These are phyloP conservation scores for Dipodascopsis tothii DNA, from an alignment of 805 yeast species.

Conservation along the genomic window DNA sequence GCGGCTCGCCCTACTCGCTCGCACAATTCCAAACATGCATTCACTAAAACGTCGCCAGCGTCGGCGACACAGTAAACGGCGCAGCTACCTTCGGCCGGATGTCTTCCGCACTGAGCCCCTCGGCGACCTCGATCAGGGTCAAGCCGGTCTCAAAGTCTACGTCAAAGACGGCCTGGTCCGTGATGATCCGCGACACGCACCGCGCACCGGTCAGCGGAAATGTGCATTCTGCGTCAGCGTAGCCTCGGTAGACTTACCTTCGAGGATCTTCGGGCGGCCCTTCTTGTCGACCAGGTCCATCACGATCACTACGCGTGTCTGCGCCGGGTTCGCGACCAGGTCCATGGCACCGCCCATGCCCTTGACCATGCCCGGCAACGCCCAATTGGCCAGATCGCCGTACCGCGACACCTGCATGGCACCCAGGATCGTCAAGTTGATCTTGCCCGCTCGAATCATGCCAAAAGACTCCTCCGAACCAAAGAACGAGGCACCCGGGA, in stretches of 20 bases:
- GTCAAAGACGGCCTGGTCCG: slow-evolving; percentile 47
- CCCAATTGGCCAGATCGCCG: slow-evolving; percentile 50
- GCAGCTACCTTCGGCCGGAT: slow-evolving; percentile 38
- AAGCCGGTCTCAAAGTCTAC: slow-evolving; percentile 36
- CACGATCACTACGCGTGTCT: too few relatives aligned
- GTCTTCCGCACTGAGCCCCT: slow-evolving; percentile 37
- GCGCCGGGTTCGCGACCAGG: too few relatives aligned
- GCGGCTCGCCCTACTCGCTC: too few relatives aligned
- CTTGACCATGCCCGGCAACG: slow-evolving; percentile 43
- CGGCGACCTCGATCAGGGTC: slow-evolving; percentile 38
- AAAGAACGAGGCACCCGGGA: slow-evolving; percentile 42
- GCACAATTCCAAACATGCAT: too few relatives aligned
- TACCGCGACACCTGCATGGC: slow-evolving; percentile 45
- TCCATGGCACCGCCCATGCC: slow-evolving; percentile 56
- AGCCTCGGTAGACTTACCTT: slow-evolving; percentile 10
- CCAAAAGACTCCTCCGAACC: slow-evolving; percentile 46
- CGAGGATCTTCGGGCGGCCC: slow-evolving; percentile 42
- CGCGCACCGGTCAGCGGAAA: slow-evolving; percentile 44
- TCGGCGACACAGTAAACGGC: slow-evolving; percentile 31
- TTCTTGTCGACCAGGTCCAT: slow-evolving; percentile 45
- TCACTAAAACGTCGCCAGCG: slow-evolving; percentile 6
- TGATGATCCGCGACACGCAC: slow-evolving; percentile 42
- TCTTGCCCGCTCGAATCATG: slow-evolving; percentile 42
- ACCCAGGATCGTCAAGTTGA: slow-evolving; percentile 42
- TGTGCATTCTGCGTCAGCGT: slow-evolving; percentile 28